phyloP scores from a whole-genome alignment of 331 rosid genomes.

The Cydonia oblonga region DNA sequence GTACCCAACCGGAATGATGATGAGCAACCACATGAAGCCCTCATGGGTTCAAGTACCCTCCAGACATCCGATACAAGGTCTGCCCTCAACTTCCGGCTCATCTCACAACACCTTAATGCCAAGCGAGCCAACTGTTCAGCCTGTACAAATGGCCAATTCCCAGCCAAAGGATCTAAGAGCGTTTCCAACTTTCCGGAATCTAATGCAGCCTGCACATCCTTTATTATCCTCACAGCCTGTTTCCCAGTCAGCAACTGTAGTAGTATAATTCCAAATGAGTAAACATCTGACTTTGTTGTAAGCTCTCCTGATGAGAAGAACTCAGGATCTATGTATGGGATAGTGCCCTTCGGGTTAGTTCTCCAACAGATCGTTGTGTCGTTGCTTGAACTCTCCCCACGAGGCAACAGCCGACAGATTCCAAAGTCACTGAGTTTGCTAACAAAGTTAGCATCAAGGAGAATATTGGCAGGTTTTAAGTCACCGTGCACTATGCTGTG shows the following conservation, averaged over 20 bases:
- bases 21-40: slow-evolving; percentile 52
- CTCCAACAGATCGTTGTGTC: slow-evolving; percentile 29
- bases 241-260: slow-evolving; percentile 60
- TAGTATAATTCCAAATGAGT: slow-evolving; percentile 80
- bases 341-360: slow-evolving; percentile 72
- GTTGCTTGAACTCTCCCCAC: slow-evolving; percentile 24
- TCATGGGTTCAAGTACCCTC: slow-evolving; percentile 66
- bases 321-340: slow-evolving; percentile 78
- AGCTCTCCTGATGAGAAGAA: slow-evolving; percentile 57
- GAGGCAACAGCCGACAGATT: slow-evolving; percentile 41
- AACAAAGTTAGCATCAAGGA: slow-evolving; percentile 62
- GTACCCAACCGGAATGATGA: slow-evolving; percentile 36
- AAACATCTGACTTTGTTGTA: slow-evolving; percentile 72
- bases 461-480: slow-evolving; percentile 66
- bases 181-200: slow-evolving; percentile 38
- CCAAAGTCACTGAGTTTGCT: slow-evolving; percentile 92
- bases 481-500: slow-evolving; percentile 74
- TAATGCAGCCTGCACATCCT: slow-evolving; percentile 48
- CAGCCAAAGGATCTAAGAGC: slow-evolving; percentile 76
- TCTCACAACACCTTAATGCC: slow-evolving; percentile 76
- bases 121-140: slow-evolving; percentile 56
- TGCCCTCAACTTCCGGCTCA: slow-evolving; percentile 47
- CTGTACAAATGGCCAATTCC: slow-evolving; percentile 74
- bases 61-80: slow-evolving; percentile 64
- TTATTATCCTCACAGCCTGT: slow-evolving; percentile 49